phyloP scores from a whole-genome alignment of 768 basidiomycete genomes.

The Pisolithus microcarpus region DNA sequence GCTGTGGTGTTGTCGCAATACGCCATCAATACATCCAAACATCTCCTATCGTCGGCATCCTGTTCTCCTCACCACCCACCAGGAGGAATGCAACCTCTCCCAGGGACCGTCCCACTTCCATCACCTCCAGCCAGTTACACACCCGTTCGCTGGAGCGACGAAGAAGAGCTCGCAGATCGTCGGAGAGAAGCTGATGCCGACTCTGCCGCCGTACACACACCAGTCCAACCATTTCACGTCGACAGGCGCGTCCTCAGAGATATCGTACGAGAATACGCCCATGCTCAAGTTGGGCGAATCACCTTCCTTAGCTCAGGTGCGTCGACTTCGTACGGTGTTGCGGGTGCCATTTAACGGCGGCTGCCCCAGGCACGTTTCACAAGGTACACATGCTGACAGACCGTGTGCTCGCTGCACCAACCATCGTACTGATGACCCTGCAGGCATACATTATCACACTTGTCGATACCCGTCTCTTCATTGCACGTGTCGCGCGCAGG shows the following conservation, averaged over 20 bases:
- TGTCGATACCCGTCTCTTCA: constrained; percentile 50
- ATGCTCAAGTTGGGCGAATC: constrained; percentile 60
- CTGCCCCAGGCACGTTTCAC: constrained; percentile 67
- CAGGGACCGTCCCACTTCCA: constrained; percentile 19
- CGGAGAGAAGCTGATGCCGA: constrained; percentile 58
- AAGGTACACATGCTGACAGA: constrained; percentile 43
- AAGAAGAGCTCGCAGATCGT: constrained; percentile 63
- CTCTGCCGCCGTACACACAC: constrained; percentile 46
- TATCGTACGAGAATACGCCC: constrained; percentile 67
- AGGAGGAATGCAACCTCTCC: constrained; percentile 2
- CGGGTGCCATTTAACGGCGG: neutral
- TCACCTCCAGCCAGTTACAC: constrained; percentile 4
- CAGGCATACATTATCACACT: constrained; percentile 76
- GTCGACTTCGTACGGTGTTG: constrained; percentile 21
- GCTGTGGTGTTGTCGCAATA: too few species aligned
- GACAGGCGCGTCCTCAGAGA: constrained; percentile 71
- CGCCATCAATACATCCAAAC: too few species aligned
- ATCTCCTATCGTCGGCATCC: too few species aligned
- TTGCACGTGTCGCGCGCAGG: constrained; percentile 75
- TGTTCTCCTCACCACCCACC: too few species aligned
- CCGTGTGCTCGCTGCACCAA: neutral
- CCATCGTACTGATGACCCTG: constrained; percentile 6
- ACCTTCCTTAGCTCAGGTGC: constrained; percentile 67
- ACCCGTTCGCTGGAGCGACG: constrained; percentile 61
- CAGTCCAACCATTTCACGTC: constrained; percentile 58